Evolutionary conservation across 106 monocot species (phyloP).

Genomic region (Hemerocallis citrina): DNA sequence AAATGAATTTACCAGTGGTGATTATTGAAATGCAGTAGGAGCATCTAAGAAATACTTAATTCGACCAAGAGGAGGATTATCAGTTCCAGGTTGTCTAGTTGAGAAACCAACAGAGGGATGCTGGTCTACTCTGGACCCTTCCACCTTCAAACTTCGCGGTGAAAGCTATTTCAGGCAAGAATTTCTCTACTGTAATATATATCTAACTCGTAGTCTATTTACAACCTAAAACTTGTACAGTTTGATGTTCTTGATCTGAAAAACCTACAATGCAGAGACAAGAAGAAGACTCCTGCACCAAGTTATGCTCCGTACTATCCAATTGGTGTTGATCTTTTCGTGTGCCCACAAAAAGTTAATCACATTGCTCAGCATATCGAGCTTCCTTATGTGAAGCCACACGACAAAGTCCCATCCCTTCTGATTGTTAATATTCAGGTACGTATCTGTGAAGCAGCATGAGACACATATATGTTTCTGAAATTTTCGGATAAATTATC

Average conservation of each 20-base stretch:
- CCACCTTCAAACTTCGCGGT: constrained; percentile 83
- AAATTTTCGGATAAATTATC: background rate
- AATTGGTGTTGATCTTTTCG: constrained; percentile 56
- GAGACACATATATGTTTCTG: background rate
- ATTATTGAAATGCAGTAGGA: constrained; percentile 29
- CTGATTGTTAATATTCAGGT: constrained; percentile 95
- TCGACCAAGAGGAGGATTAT: constrained; percentile 61
- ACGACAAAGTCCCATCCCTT: constrained; percentile 75
- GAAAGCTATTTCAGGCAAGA: constrained; percentile 84
- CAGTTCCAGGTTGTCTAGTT: constrained; percentile 47
- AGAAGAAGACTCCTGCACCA: constrained; percentile 49
- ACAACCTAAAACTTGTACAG: too few relatives aligned
- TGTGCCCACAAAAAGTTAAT: constrained; percentile 45
- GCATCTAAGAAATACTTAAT: constrained; percentile 66
- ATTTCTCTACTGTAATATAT: background rate
- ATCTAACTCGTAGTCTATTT: background rate
- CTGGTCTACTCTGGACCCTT: constrained; percentile 80
- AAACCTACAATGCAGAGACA: constrained; percentile 37
- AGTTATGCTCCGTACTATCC: constrained; percentile 58
- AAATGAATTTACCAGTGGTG: background rate
- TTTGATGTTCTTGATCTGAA: too few relatives aligned
- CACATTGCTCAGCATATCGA: constrained; percentile 79
- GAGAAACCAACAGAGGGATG: constrained; percentile 45
- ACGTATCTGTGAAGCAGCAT: constrained; percentile 23
- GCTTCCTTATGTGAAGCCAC: constrained; percentile 61